A percentile compares a stretch with the other conserved stretches of the same genome.
Conservation (phyloP, 805 yeast genomes). For the Ogataea glucozyma region DNA sequence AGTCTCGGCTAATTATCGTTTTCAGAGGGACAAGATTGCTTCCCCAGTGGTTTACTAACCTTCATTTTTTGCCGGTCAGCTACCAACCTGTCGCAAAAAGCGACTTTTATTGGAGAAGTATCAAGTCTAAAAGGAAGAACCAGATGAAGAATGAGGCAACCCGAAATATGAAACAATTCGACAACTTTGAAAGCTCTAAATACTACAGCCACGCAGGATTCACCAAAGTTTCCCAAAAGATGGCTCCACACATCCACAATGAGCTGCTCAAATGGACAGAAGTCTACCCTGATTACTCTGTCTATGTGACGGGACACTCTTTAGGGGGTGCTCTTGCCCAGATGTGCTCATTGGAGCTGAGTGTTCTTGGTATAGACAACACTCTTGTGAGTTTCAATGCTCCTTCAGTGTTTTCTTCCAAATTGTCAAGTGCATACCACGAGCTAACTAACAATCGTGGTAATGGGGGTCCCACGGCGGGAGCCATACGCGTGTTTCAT, state of each 20-base stretch:
- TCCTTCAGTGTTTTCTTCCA: constrained; percentile 23
- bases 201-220: constrained; percentile 25
- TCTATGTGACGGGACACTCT: constrained; percentile 49
- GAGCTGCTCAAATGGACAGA: constrained; percentile 17
- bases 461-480: too few relatives aligned
- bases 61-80: constrained; percentile 16
- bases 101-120: constrained; percentile 11
- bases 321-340: constrained; percentile 65
- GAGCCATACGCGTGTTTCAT: constrained; percentile 20
- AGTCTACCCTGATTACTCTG: constrained; percentile 22
- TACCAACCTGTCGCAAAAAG: constrained; percentile 11
- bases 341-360: constrained; percentile 61
- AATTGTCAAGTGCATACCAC: constrained; percentile 14
- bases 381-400: constrained; percentile 19
- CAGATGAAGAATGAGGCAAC: not conserved
- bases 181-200: constrained; percentile 8
- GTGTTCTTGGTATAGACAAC: constrained; percentile 44
- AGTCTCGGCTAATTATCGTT: constrained; percentile 13
- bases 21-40: constrained; percentile 23
- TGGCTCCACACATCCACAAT: constrained; percentile 14
- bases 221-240: constrained; percentile 11
- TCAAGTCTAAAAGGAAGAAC: constrained; percentile 4
- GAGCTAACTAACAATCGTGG: too few relatives aligned
- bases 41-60: constrained; percentile 24
- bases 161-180: constrained; percentile 8